Conservation (phyloP, 768 basidiomycete species). For the Boletellus sp. region DNA sequence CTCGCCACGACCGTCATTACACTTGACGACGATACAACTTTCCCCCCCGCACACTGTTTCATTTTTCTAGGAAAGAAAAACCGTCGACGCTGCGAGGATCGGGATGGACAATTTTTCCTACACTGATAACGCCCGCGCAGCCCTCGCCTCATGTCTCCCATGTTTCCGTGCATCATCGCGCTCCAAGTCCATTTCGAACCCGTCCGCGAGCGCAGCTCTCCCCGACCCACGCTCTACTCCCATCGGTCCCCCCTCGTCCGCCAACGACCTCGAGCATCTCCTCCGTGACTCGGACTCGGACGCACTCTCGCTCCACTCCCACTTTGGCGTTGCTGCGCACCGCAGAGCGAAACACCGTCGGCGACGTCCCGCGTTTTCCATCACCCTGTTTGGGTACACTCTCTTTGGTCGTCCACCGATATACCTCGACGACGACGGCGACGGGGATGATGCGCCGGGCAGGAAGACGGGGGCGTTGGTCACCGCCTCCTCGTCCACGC, state of each 20-base stretch:
- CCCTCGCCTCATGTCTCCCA: slow-evolving; percentile 55
- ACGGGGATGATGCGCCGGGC: slow-evolving; percentile 21
- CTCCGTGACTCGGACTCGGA: slow-evolving; percentile 53
- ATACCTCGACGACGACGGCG: slow-evolving; percentile 51
- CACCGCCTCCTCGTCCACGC: slow-evolving; percentile 39
- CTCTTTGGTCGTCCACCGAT: slow-evolving; percentile 65
- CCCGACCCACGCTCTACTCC: slow-evolving; percentile 27
- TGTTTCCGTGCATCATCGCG: slow-evolving; percentile 47
- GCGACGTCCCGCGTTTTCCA: slow-evolving; percentile 33
- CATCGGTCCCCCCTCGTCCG: slow-evolving; percentile 5
- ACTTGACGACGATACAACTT: too few species aligned
- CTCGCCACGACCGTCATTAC: neutral
- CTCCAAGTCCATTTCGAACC: slow-evolving; percentile 26
- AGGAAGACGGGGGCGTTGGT: slow-evolving; percentile 22
- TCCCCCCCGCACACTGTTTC: neutral
- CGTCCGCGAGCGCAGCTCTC: slow-evolving; percentile 6
- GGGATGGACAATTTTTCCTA: slow-evolving; percentile 53
- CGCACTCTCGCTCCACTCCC: slow-evolving; percentile 64
- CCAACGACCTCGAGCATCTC: slow-evolving; percentile 47
- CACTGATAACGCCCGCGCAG: slow-evolving; percentile 57
- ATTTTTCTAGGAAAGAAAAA: neutral
- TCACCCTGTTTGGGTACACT: slow-evolving; percentile 63
- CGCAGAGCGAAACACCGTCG: slow-evolving; percentile 34
- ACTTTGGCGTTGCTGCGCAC: slow-evolving; percentile 38
- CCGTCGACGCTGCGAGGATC: neutral